phyloP scores from a whole-genome alignment of 2,329 filamentous ascomycete genomes.

The Aspergillus sclerotialis region DNA sequence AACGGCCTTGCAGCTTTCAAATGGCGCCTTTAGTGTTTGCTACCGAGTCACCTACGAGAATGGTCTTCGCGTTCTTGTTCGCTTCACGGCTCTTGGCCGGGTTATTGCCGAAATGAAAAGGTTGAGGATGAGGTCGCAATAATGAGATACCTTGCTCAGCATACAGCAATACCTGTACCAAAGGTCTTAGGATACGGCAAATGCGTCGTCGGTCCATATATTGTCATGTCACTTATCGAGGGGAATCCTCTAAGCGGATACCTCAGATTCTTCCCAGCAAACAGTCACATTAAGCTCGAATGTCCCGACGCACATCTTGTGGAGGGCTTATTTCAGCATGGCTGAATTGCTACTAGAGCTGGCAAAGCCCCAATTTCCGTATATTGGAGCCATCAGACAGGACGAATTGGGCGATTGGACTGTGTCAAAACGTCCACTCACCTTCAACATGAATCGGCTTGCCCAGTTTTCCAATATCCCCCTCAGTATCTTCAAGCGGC shows the following conservation, averaged over 20 bases:
- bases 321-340: constrained; percentile 17
- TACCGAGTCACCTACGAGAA: constrained; percentile 22
- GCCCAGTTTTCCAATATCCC: constrained; percentile 17
- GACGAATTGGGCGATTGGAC: constrained; percentile 9
- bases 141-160: constrained; percentile 17
- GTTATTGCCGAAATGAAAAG: constrained; percentile 21
- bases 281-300: constrained; percentile 10
- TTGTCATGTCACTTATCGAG: constrained; percentile 20
- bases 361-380: constrained; percentile 16
- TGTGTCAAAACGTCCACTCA: constrained; percentile 13
- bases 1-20: constrained; percentile 14
- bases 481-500: constrained; percentile 9
- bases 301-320: constrained; percentile 12
- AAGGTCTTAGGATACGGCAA: constrained; percentile 14
- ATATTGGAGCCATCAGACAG: constrained; percentile 16
- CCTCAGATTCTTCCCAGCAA: constrained; percentile 13
- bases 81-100: constrained; percentile 18
- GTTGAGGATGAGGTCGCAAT: constrained; percentile 20
- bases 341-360: constrained; percentile 20
- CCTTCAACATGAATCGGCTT: constrained; percentile 22
- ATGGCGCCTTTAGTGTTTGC: constrained; percentile 25
- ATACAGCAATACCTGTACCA: constrained; percentile 19
- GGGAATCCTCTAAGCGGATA: constrained; percentile 15
- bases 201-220: constrained; percentile 16
- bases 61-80: constrained; percentile 17